Conservation (phyloP, 257 asterid species). For the Forsythia suspensa region DNA sequence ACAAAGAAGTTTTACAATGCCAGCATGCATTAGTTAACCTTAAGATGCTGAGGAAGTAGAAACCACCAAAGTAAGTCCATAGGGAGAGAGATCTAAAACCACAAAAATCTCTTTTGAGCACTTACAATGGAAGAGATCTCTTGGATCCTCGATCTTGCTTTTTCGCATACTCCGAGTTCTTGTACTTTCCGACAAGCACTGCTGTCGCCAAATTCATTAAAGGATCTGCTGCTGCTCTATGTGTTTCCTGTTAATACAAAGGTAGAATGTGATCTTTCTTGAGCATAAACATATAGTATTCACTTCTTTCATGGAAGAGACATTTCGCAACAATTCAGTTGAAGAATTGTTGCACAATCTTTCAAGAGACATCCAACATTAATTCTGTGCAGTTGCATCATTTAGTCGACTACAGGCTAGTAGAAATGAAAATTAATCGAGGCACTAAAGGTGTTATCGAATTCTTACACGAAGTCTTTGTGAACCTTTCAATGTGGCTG, state of each 20-base stretch:
- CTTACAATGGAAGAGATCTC: constrained; percentile 61
- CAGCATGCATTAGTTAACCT: too few relatives aligned
- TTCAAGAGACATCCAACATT: not conserved
- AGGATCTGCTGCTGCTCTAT: constrained; percentile 53
- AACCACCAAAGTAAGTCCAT: too few relatives aligned
- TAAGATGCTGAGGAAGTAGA: too few relatives aligned
- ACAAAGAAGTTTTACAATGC: too few relatives aligned
- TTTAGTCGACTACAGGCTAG: not conserved
- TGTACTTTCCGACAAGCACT: constrained; percentile 63
- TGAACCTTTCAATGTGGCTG: constrained; percentile 82
- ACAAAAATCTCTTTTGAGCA: not conserved
- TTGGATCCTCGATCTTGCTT: constrained; percentile 43
- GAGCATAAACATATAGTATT: not conserved
- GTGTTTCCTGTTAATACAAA: constrained; percentile 48
- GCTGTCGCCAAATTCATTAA: constrained; percentile 71
- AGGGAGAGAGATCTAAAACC: too few relatives aligned
- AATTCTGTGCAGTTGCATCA: not conserved
- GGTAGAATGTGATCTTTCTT: not conserved
- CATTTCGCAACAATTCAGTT: not conserved
- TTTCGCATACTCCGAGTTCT: constrained; percentile 58
- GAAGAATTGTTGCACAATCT: not conserved
- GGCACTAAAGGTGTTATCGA: not conserved
- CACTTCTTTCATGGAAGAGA: not conserved
- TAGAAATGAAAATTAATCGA: not conserved
- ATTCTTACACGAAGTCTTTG: constrained; percentile 68